Base-by-base conservation (phyloP, 768 basidiomycete genomes). In the Coprinopsis marcescibilis region DNA sequence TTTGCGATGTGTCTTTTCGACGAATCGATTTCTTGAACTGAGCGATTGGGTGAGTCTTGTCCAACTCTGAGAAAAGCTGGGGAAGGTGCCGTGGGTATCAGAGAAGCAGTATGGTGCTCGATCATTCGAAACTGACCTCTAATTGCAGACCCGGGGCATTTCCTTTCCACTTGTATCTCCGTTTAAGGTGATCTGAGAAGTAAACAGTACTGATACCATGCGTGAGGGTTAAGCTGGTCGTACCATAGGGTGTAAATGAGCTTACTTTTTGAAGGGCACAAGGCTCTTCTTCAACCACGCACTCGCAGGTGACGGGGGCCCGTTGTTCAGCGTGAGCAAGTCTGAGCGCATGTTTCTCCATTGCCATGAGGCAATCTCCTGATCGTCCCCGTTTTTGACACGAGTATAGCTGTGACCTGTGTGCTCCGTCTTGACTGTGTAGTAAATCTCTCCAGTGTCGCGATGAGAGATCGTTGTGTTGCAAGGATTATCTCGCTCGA, bases 151-250 rank as follows among this genome's bases (percentile, higher is more conserved):
- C 70, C 8, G 65, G 56, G 10, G 55, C 59, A 48, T 64, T 64
- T 7, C 68, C 69, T 40, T 69, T 70, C 72, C 72, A 74, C 48
- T 66, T 70, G 48, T 65, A 69, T 24, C 60, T 60, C 33, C 65
- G 57, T 3, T 64, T 65, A 6, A 42, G 40, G 13, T 59, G 52
- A 48, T 69, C 70, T 32, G 62, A 50, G 51, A 73, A 66, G 14
- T 55, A 51, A 3, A 70, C 66, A 2, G 69, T 61, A 30, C 73
- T 74, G 51, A 8, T 35, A 17, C 27, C 3, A 24, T 27, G 23
- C 8, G 7, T 26, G 6, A 25, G 21, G 15, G 20, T 29, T 29
- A 14, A 38, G 23, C 15, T 19, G 13, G 13, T 17, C 15, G 35
- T 7, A 8, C 15, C 6, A 20, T 7, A 20, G 19, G 32, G 37